Evolutionary conservation across 129 eudicot species (phyloP), one percentile per base, ranked within the genome.

Genomic region (Flaveria sonorensis): DNA sequence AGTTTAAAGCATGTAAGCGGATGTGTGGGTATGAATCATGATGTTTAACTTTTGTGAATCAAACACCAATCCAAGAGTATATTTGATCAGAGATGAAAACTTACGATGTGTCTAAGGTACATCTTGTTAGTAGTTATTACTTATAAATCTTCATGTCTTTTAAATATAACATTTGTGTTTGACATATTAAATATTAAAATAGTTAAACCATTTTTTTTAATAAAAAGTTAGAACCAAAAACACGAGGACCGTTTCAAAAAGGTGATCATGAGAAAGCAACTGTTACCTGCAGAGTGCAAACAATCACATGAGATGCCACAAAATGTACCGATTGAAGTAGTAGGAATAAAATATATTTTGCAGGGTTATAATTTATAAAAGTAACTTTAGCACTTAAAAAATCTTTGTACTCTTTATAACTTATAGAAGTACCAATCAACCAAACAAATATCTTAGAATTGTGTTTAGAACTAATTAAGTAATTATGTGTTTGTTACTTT

Each of bases 211-310:
- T 28, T 28, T 62, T 28, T 26, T 6, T 1, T 0, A 12, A 28
- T 7, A 14, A 62, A 62, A 60, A 60, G 39, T 7, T 63, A 15
- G 15, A 28, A 63, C 32, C 46, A 63, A 23, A 26, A 8, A 65
- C 26, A 32, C 7, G 24, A 36, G 30, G 78, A 74, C 78, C 30
- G 43, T 74, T 74, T 74, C 78, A 74, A 74, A 61, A 59, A 74
- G 59, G 70, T 23, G 68, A 40, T 74, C 40, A 57, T 73, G 68
- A 40, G 78, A 74, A 74, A 24, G 52, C 59, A 74, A 74, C 70
- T 1, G 53, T 60, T 57, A 59, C 57, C 70, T 36, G 56, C 55
- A 60, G 48, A 56, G 23, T 52, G 21, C 20, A 52, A 52, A 52
- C 21, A 52, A 52, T 19, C 64, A 57, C 30, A 57, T 57, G 32